These are phyloP conservation scores for Chaetomidium leptoderma DNA, from an alignment of 495 filamentous ascomycete genomes.

Conservation along the genomic window DNA sequence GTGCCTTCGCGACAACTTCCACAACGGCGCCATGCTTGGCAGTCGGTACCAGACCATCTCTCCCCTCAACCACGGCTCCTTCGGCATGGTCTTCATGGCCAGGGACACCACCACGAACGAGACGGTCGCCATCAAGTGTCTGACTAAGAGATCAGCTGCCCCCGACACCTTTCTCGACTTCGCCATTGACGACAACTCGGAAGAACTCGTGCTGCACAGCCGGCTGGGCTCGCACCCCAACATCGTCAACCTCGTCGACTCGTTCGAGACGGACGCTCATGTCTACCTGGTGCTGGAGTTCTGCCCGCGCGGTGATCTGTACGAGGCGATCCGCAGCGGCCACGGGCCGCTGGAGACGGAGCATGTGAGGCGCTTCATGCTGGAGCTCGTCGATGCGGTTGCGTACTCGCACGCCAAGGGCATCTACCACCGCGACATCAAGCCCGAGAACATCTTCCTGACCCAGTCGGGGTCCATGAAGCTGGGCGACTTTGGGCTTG, in stretches of 20 bases:
- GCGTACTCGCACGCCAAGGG: constrained; percentile 86
- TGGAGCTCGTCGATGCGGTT: constrained; percentile 85
- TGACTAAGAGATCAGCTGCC: constrained; percentile 69
- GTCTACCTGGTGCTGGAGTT: constrained; percentile 92
- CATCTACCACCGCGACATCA: constrained; percentile 97
- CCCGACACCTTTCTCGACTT: constrained; percentile 50
- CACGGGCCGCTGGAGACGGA: constrained; percentile 89
- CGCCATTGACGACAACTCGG: constrained; percentile 74
- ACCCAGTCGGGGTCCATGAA: constrained; percentile 83
- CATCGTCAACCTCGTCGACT: constrained; percentile 87
- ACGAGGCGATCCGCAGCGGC: constrained; percentile 88
- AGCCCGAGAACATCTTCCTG: constrained; percentile 98
- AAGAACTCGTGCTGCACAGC: constrained; percentile 79
- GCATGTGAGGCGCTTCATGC: constrained; percentile 94
- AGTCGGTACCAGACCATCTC: constrained; percentile 86
- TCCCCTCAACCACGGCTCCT: constrained; percentile 96
- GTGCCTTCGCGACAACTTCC: constrained; percentile 71
- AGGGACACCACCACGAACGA: constrained; percentile 69
- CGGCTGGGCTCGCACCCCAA: constrained; percentile 77
- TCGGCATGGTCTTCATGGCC: constrained; percentile 95
- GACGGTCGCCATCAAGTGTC: constrained; percentile 87
- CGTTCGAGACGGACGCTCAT: constrained; percentile 87
- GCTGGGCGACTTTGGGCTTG: constrained; percentile 92
- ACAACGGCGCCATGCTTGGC: constrained; percentile 67
- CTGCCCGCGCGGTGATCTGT: constrained; percentile 93